phyloP scores from a whole-genome alignment of 2,329 filamentous ascomycete species.

The Alternaria arborescens region DNA sequence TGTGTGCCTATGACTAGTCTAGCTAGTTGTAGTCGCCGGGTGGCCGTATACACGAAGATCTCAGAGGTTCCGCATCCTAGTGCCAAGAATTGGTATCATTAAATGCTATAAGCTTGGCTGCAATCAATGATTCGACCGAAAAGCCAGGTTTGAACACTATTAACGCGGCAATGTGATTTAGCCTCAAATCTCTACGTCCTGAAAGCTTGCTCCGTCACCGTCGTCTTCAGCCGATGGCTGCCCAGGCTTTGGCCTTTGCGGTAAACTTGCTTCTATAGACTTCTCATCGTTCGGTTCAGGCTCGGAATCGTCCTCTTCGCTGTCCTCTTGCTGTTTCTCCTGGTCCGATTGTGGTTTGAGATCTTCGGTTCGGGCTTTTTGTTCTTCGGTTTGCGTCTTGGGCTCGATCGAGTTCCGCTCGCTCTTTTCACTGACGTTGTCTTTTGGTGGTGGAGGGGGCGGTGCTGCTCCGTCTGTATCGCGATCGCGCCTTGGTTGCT shows the following conservation, averaged over 20 bases:
- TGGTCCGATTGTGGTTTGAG: constrained; percentile 42
- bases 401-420: constrained; percentile 38
- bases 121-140: background rate
- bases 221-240: constrained; percentile 41
- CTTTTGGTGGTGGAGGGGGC: constrained; percentile 49
- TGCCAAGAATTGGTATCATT: constrained; percentile 6
- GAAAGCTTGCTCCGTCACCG: constrained; percentile 45
- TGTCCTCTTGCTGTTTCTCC: constrained; percentile 37
- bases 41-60: background rate
- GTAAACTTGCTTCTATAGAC: constrained; percentile 39
- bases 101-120: constrained; percentile 11
- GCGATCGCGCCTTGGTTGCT: constrained; percentile 43
- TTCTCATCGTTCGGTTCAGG: constrained; percentile 33
- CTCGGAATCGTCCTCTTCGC: constrained; percentile 36
- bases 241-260: constrained; percentile 37
- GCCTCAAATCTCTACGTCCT: constrained; percentile 41
- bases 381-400: constrained; percentile 43
- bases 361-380: constrained; percentile 47
- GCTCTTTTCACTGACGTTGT: constrained; percentile 36
- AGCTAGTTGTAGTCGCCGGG: background rate
- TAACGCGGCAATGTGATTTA: background rate
- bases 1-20: background rate
- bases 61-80: background rate
- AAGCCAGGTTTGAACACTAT: background rate
- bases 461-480: constrained; percentile 35